phyloP scores from a whole-genome alignment of 352 stramenopile species.

The Peronospora belbahrii region DNA sequence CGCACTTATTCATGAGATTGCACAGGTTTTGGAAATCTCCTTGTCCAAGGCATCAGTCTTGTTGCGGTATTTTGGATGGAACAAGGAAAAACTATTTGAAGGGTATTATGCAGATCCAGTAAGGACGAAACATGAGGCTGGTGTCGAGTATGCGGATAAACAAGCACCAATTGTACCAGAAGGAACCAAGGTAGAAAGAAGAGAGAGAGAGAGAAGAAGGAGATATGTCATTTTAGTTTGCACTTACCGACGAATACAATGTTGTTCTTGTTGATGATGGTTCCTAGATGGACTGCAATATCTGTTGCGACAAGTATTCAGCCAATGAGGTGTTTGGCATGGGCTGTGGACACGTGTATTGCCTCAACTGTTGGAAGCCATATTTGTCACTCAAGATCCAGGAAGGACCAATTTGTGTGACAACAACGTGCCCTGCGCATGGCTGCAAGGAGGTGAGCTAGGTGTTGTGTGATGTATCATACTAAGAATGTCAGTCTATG shows the following conservation, averaged over 20 bases:
- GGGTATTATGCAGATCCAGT: conserved; percentile 69
- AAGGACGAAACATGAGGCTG: conserved; percentile 44
- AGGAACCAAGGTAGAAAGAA: conserved; percentile 29
- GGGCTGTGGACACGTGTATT: conserved; percentile 97
- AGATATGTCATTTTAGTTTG: not conserved
- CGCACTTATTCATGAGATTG: conserved; percentile 58
- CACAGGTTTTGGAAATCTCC: conserved; percentile 70
- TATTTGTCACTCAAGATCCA: conserved; percentile 84
- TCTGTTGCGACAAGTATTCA: conserved; percentile 92
- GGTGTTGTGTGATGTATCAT: not conserved
- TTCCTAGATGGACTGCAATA: conserved; percentile 73
- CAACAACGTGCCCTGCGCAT: conserved; percentile 92
- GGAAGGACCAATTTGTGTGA: conserved; percentile 91
- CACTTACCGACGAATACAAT: conserved; percentile 2
- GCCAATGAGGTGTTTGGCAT: conserved; percentile 81
- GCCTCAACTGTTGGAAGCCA: conserved; percentile 81
- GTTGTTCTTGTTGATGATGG: not conserved
- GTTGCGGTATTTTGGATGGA: conserved; percentile 81
- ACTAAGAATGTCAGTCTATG: not conserved
- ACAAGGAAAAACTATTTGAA: conserved; percentile 88
- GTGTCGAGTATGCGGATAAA: conserved; percentile 52
- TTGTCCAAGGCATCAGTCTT: conserved; percentile 55
- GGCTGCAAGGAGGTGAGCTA: conserved; percentile 88
- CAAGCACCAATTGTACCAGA: conserved; percentile 27
- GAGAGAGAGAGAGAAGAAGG: not conserved